Conservation (phyloP, 495 filamentous ascomycete species). For the Aspergillus cavernicola region DNA sequence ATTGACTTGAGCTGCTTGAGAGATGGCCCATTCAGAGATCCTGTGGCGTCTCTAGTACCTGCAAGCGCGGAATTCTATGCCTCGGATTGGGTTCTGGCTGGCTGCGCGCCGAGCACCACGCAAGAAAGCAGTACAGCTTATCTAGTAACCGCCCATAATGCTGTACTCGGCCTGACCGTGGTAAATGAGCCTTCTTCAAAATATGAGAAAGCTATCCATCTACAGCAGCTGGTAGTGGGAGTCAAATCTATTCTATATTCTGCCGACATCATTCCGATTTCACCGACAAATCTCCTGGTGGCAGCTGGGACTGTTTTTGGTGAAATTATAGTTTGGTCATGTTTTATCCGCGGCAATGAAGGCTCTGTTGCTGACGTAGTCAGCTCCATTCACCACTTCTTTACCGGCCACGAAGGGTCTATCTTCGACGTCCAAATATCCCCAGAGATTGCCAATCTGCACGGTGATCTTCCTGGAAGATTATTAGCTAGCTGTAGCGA, state of each 20-base stretch:
- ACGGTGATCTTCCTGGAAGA: conserved; percentile 38
- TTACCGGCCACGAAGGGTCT: conserved; percentile 89
- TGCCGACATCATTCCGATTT: conserved; percentile 64
- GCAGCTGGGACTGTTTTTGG: conserved; percentile 91
- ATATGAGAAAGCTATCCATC: conserved; percentile 26
- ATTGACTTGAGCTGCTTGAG: conserved; percentile 37
- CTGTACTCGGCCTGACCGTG: conserved; percentile 48
- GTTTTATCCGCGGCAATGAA: conserved; percentile 30
- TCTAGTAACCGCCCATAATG: conserved; percentile 84
- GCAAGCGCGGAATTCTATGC: conserved; percentile 40
- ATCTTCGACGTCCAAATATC: conserved; percentile 87
- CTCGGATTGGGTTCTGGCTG: conserved; percentile 82
- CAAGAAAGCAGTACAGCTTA: conserved; percentile 22
- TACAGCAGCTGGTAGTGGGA: conserved; percentile 54
- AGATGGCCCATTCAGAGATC: conserved; percentile 16
- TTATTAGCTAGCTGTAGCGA: conserved; percentile 91
- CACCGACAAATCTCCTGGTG: conserved; percentile 58
- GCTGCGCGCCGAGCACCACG: conserved; percentile 34
- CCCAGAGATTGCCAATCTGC: conserved; percentile 40
- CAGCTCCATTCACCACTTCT: conserved; percentile 59
- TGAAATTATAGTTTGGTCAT: conserved; percentile 88
- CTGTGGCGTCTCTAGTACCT: conserved; percentile 10
- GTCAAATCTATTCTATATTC: conserved; percentile 87
- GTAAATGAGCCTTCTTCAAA: conserved; percentile 11
- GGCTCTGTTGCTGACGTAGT: conserved; percentile 13